Conservation (phyloP, 495 filamentous ascomycete genomes). For the Penicillium odoratum region DNA sequence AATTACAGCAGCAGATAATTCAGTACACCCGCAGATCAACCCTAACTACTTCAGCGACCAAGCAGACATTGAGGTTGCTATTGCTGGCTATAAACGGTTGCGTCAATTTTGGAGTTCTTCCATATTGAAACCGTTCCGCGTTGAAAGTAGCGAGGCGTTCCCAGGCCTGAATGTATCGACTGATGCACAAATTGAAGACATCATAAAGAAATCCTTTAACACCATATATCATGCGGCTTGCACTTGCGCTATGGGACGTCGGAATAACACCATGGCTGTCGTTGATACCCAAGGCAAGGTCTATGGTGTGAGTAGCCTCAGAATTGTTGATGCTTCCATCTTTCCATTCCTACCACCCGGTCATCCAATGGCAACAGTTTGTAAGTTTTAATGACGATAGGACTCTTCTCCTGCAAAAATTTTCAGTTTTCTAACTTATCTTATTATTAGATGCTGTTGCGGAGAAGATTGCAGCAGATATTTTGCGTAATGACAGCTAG, state of each 20-base stretch:
- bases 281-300: constrained; percentile 43
- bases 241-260: constrained; percentile 46
- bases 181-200: constrained; percentile 43
- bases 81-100: constrained; percentile 43
- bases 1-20: not conserved
- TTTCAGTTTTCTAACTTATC: too few species aligned
- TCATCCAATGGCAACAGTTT: constrained; percentile 44
- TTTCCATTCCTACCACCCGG: constrained; percentile 53
- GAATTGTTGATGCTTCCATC: constrained; percentile 54
- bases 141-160: not conserved
- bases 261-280: constrained; percentile 38
- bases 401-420: too few species aligned
- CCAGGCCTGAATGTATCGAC: not conserved
- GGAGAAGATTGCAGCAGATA: too few species aligned
- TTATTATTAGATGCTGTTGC: too few species aligned
- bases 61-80: constrained; percentile 38
- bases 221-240: constrained; percentile 49
- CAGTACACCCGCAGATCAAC: constrained; percentile 47
- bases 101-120: constrained; percentile 24
- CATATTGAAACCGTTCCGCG: not conserved
- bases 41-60: constrained; percentile 42
- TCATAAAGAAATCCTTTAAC: constrained; percentile 32
- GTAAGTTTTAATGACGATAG: too few species aligned
- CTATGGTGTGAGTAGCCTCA: constrained; percentile 26
- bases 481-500: too few species aligned